phyloP scores from a whole-genome alignment of 1,284 basidiomycete species.

The Laetiporus sulphureus region DNA sequence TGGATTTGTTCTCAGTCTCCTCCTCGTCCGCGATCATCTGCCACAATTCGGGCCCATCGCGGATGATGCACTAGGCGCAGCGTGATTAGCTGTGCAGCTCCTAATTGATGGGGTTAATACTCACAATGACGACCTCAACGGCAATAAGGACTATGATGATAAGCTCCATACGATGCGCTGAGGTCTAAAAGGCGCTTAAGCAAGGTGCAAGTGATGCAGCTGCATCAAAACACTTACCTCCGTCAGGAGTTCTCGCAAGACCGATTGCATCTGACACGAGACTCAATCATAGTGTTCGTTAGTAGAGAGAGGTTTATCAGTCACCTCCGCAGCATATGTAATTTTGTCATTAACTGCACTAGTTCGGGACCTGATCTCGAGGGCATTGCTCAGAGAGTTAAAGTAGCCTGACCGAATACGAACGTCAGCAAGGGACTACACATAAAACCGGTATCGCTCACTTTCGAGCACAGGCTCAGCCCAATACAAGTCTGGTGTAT shows the following conservation, averaged over 20 bases:
- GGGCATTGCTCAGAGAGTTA: conserved; percentile 70
- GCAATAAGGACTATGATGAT: conserved; percentile 88
- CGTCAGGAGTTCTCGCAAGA: conserved; percentile 70
- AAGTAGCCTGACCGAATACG: conserved; percentile 55
- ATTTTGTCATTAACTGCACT: conserved; percentile 86
- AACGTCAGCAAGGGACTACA: background rate
- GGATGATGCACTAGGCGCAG: conserved; percentile 44
- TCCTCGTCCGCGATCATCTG: conserved; percentile 33
- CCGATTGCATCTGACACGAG: conserved; percentile 54
- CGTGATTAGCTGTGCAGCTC: background rate
- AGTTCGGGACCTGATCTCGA: conserved; percentile 79
- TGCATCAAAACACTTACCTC: conserved; percentile 41
- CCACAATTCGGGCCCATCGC: conserved; percentile 59
- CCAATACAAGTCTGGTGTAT: conserved; percentile 90
- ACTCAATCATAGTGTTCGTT: background rate
- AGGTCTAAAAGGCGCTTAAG: conserved; percentile 62
- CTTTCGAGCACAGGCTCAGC: conserved; percentile 83
- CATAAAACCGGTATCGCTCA: conserved; percentile 23
- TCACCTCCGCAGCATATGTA: conserved; percentile 84
- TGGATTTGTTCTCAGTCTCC: too few relatives aligned
- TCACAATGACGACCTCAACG: conserved; percentile 83
- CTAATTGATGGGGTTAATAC: conserved; percentile 22
- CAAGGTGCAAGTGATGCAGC: background rate
- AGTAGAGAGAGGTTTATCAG: conserved; percentile 14
- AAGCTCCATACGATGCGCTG: conserved; percentile 83